Evolutionary conservation across 2,329 filamentous ascomycete species (phyloP).

Genomic region (Calycina marina): DNA sequence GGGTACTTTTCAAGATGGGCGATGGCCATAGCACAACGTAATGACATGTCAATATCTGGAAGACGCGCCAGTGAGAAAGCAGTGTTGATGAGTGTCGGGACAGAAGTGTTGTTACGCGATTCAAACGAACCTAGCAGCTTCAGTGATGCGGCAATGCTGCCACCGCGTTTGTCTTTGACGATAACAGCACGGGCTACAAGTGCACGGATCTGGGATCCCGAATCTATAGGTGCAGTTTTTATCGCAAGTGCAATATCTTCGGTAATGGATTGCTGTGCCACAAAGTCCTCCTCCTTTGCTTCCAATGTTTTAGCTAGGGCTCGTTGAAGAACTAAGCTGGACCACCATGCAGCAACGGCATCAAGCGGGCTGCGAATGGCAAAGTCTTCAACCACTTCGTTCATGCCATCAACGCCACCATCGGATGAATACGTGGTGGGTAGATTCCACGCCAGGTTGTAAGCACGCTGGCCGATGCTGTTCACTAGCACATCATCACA

Average conservation of each 20-base stretch:
- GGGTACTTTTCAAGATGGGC: slow-evolving; percentile 38
- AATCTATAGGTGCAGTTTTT: slow-evolving; percentile 62
- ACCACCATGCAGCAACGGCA: slow-evolving; percentile 84
- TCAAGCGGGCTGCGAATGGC: slow-evolving; percentile 79
- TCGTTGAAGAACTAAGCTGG: slow-evolving; percentile 56
- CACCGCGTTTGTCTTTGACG: slow-evolving; percentile 35
- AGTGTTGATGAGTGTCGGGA: slow-evolving; percentile 31
- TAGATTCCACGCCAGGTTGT: slow-evolving; percentile 80
- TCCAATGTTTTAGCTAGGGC: slow-evolving; percentile 51
- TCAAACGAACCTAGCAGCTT: slow-evolving; percentile 33
- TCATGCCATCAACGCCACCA: slow-evolving; percentile 56
- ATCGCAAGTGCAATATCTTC: slow-evolving; percentile 53
- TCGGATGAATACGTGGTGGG: slow-evolving; percentile 54
- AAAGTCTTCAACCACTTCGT: slow-evolving; percentile 70
- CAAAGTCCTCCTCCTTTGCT: slow-evolving; percentile 31
- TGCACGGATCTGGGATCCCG: slow-evolving; percentile 49
- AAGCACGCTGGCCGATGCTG: slow-evolving; percentile 67
- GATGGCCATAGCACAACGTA: slow-evolving; percentile 45
- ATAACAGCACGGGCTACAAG: slow-evolving; percentile 44
- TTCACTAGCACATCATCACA: slow-evolving; percentile 71
- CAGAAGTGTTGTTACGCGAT: slow-evolving; percentile 19
- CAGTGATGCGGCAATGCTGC: slow-evolving; percentile 41
- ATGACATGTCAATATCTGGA: slow-evolving; percentile 39
- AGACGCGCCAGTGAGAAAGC: slow-evolving; percentile 29
- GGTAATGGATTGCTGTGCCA: slow-evolving; percentile 26